A percentile compares a stretch with the other conserved stretches of the same genome.
Evolutionary conservation across 192 early-diverging fungal genomes (phyloP).

Genomic region (Chytriomyces sp.): DNA sequence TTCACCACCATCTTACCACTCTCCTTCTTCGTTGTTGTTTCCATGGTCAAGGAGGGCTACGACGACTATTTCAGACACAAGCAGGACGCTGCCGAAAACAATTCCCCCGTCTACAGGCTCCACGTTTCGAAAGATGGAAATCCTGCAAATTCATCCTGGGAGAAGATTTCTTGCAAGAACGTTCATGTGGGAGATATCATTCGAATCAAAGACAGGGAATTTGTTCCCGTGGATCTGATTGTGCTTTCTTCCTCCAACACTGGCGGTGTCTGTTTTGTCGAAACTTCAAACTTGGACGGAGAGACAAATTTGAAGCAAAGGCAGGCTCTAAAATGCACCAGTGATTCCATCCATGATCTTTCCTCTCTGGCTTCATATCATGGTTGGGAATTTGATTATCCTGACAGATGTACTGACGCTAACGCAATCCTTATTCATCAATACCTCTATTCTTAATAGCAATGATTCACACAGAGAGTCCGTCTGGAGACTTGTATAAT

Average conservation of each 20-base stretch:
- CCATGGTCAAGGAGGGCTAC: conserved; percentile 78
- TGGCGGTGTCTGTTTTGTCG: conserved; percentile 80
- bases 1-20: conserved; percentile 80
- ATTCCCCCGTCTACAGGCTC: conserved; percentile 7
- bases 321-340: conserved; percentile 62
- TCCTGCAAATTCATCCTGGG: conserved; percentile 7
- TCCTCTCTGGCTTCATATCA: conserved; percentile 53
- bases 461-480: conserved; percentile 69
- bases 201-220: conserved; percentile 72
- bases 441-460: conserved; percentile 30
- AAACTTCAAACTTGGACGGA: conserved; percentile 83
- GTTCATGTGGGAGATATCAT: conserved; percentile 79
- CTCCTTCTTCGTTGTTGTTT: conserved; percentile 72
- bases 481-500: conserved; percentile 78
- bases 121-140: not conserved
- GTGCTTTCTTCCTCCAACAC: conserved; percentile 71
- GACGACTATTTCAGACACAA: conserved; percentile 58
- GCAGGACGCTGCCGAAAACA: conserved; percentile 31
- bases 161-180: conserved; percentile 35
- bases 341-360: conserved; percentile 48
- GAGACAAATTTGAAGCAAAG: conserved; percentile 87
- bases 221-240: conserved; percentile 79
- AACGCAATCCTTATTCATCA: not conserved
- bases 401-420: no score
- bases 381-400: conserved; percentile 3